Evolutionary conservation across 768 basidiomycete genomes (phyloP), one percentile per base, ranked within the genome.

Genomic region (Suillus occidentalis): DNA sequence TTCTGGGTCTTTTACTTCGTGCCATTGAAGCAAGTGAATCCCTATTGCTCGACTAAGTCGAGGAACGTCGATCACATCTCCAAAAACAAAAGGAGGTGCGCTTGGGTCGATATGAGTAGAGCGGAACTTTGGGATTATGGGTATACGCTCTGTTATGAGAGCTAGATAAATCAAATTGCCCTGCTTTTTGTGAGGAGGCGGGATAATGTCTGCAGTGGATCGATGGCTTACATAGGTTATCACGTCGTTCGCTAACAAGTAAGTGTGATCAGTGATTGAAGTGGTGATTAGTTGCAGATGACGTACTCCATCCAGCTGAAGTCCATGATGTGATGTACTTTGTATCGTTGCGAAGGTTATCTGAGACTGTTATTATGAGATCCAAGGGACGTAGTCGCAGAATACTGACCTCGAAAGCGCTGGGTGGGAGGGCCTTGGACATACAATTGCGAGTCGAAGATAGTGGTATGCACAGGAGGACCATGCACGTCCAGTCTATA

Each of bases 301-400:
- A 82, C 86, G 68, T 71, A 86, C 86, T 90, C 90, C 90, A 92
- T 49, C 90, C 90, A 20, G 89, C 88, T 40, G 87, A 85, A 47
- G 86, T 78, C 89, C 89, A 92, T 12, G 88, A 88, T 1, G 89
- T 87, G 64, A 92, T 85, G 66, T 91, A 92, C 67, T 87, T 81
- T 2, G 78, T 77, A 63, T 89, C 84, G 18, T 83, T 75, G 18
- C 81, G 83, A 43, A 92, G 76, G 68, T 90, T 91, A 68, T 90
- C 89, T 89, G 50, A 28, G 14, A 39, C 47, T 13, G 42, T 59
- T 57, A 36, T 39, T 50, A 22, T 62, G 18, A 45, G 50, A 10
- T 8, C 1, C 45, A 6, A 25, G 59, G 16, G 42, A 34, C 34
- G 6, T 28, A 16, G 18, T n/a, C 18, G 25, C 9, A 45, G 39